A percentile compares a stretch with the other conserved stretches of the same genome.
Evolutionary conservation across 768 basidiomycete species (phyloP).

Genomic region (Phaeolepiota aurea): DNA sequence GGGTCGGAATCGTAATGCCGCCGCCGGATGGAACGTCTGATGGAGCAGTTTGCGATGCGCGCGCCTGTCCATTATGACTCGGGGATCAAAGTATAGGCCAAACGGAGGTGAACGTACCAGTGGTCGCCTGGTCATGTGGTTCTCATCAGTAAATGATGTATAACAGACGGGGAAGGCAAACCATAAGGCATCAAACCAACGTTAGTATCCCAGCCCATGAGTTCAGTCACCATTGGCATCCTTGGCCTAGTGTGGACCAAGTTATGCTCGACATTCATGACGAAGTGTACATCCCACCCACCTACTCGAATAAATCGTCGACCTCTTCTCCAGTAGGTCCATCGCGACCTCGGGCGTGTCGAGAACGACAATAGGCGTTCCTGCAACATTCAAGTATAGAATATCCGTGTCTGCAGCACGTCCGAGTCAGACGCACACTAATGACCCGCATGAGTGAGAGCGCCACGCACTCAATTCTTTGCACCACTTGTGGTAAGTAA

Average conservation of each 20-base stretch:
- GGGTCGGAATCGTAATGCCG: slow-evolving; percentile 9
- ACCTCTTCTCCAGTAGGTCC: slow-evolving; percentile 8
- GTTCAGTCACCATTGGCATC: slow-evolving; percentile 1
- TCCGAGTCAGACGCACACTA: too few relatives aligned
- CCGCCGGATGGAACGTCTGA: slow-evolving; percentile 11
- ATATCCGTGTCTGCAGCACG: slow-evolving; percentile 8
- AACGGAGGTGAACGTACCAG: slow-evolving; percentile 7
- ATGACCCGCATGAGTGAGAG: too few relatives aligned
- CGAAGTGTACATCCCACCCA: background rate
- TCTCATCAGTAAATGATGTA: slow-evolving; percentile 4
- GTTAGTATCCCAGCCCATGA: slow-evolving; percentile 1
- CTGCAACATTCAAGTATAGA: slow-evolving; percentile 7
- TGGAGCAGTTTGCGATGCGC: slow-evolving; percentile 11
- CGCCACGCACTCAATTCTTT: slow-evolving; percentile 2
- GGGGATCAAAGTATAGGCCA: background rate
- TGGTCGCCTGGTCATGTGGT: slow-evolving; percentile 9
- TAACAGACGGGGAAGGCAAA: slow-evolving; percentile 1
- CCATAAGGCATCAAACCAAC: slow-evolving; percentile 2
- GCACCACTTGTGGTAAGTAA: slow-evolving; percentile 4
- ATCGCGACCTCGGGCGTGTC: slow-evolving; percentile 3
- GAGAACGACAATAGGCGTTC: slow-evolving; percentile 7
- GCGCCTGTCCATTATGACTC: slow-evolving; percentile 10
- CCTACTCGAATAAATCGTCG: slow-evolving; percentile 8
- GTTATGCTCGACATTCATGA: too few relatives aligned
- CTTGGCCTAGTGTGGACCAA: background rate